These are phyloP conservation scores for Colletotrichum sp. DNA, from an alignment of 2,329 filamentous ascomycete genomes.

Conservation along the genomic window DNA sequence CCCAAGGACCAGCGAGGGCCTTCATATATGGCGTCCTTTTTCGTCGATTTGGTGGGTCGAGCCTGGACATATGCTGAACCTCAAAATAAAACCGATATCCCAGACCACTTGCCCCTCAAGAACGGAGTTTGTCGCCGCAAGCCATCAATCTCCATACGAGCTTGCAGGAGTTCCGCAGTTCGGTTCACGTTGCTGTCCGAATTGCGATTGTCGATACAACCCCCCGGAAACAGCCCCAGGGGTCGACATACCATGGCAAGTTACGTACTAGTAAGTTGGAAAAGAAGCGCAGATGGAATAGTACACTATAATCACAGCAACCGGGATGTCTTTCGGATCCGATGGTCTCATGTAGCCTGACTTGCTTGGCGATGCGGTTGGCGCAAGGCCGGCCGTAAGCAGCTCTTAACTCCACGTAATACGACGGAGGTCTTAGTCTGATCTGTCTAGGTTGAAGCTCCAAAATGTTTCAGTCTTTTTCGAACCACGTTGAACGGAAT, in stretches of 20 bases:
- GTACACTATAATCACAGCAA: not conserved
- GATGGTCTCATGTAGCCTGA: not conserved
- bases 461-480: not conserved
- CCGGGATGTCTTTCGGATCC: not conserved
- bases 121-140: not conserved
- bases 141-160: not conserved
- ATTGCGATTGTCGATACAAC: not conserved
- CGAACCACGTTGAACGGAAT: not conserved
- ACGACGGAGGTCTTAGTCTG: not conserved
- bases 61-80: not conserved
- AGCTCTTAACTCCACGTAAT: not conserved
- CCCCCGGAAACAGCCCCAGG: not conserved
- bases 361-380: not conserved
- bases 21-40: not conserved
- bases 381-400: not conserved
- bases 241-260: not conserved
- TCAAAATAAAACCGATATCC: rapidly evolving
- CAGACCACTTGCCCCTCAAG: not conserved
- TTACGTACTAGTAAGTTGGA: not conserved
- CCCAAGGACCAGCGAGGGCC: not conserved
- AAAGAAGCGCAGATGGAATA: not conserved
- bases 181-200: not conserved
- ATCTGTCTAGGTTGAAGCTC: not conserved
- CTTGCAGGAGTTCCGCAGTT: not conserved
- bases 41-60: not conserved